These are phyloP conservation scores for Suillus alpinus DNA, from an alignment of 768 basidiomycete genomes.

Conservation along the genomic window DNA sequence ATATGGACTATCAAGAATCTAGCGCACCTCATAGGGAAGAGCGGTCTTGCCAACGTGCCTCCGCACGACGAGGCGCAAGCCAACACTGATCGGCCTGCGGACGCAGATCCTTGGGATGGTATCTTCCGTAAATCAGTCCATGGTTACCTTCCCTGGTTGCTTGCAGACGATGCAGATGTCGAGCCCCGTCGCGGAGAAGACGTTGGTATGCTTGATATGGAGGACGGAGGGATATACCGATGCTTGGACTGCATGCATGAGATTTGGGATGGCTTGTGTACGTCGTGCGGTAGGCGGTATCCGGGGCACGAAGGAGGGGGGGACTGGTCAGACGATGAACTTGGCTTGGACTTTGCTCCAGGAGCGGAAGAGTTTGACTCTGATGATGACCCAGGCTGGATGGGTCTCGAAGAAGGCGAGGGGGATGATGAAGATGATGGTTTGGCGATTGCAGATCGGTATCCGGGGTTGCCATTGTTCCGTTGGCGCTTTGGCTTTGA, in stretches of 20 bases:
- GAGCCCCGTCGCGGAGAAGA: conserved; percentile 30
- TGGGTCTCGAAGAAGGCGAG: conserved; percentile 31
- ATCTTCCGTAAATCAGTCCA: conserved; percentile 44
- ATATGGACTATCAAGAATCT: conserved; percentile 49
- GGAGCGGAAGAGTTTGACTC: conserved; percentile 29
- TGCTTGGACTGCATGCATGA: conserved; percentile 79
- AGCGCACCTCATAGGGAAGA: conserved; percentile 46
- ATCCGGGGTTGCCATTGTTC: conserved; percentile 13
- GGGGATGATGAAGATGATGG: conserved; percentile 31
- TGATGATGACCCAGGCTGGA: conserved; percentile 31
- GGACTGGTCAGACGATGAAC: conserved; percentile 30
- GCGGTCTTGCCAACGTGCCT: conserved; percentile 41
- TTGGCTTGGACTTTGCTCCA: conserved; percentile 37
- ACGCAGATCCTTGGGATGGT: conserved; percentile 62
- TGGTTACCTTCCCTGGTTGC: conserved; percentile 19
- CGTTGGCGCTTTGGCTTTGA: conserved; percentile 16
- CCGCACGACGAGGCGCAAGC: conserved; percentile 15
- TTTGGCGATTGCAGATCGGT: conserved; percentile 19
- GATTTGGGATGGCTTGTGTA: conserved; percentile 68
- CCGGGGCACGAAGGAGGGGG: conserved; percentile 42
- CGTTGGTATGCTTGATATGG: conserved; percentile 66
- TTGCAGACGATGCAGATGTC: conserved; percentile 17
- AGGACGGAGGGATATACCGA: conserved; percentile 75
- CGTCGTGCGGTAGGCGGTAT: conserved; percentile 58
- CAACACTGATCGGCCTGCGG: conserved; percentile 24